phyloP scores from a whole-genome alignment of 139 green algal species.

The Ettlia oleoabundans region DNA sequence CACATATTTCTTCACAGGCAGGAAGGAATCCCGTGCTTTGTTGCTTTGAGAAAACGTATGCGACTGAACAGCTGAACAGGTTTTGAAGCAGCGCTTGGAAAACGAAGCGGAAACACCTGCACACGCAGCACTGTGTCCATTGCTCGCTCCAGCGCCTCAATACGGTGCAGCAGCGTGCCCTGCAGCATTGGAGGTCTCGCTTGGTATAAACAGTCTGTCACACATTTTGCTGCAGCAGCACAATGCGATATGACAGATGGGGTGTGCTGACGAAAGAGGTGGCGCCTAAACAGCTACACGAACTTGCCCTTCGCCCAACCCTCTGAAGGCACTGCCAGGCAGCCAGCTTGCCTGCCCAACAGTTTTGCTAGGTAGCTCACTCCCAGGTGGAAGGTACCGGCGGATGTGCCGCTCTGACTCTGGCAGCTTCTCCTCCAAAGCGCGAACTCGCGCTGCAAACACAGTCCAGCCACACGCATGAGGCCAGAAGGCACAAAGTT shows the following conservation, averaged over 20 bases:
- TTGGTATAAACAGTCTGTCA: too few relatives aligned
- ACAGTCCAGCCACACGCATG: not conserved
- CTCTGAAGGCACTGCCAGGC: too few relatives aligned
- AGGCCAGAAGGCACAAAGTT: too few relatives aligned
- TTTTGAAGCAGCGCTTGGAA: too few relatives aligned
- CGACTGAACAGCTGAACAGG: too few relatives aligned
- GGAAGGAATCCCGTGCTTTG: too few relatives aligned
- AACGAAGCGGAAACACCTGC: conserved; percentile 43
- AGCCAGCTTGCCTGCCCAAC: conserved; percentile 36
- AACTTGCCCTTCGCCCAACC: too few relatives aligned
- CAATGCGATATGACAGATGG: too few relatives aligned
- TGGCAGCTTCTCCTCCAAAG: conserved; percentile 66
- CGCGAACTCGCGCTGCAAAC: conserved; percentile 51
- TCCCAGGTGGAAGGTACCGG: conserved; percentile 33
- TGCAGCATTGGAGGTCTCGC: conserved; percentile 9
- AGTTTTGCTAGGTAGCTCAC: conserved; percentile 29
- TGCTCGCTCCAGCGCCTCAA: conserved; percentile 54
- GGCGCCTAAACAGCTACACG: not conserved
- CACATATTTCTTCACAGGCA: too few relatives aligned
- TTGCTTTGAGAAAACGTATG: too few relatives aligned
- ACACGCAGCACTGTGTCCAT: conserved; percentile 48
- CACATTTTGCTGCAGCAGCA: too few relatives aligned
- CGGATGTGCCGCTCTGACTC: conserved; percentile 45
- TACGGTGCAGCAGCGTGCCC: conserved; percentile 68
- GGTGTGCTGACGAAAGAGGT: too few relatives aligned